Base-by-base conservation (phyloP, 2,329 filamentous ascomycete genomes). In the Colletotrichum filicis region DNA sequence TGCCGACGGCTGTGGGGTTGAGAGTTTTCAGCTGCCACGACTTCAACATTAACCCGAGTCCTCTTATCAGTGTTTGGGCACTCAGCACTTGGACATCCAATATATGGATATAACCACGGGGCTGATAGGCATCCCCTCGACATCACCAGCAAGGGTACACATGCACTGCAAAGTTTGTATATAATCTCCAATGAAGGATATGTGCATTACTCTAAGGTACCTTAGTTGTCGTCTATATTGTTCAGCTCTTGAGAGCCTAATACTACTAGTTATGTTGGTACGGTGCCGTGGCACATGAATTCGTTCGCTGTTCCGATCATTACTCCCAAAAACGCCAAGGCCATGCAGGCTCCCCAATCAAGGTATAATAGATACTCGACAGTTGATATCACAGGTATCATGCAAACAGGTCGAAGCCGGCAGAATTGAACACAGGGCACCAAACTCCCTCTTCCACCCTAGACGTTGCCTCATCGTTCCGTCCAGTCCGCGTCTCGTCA, bases 151-250 rank as follows among this genome's bases (percentile, higher is more conserved):
- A 28, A 6, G 7, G 28, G 28, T 7, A 28, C 28, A 7, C 28
- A 7, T 7, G 28, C 28, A 28, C 28, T 28, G 28, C 16, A n/a
- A 49, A 49, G 7, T 1, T n/a, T n/a, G 7, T 49, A 22, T 49
- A 9, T 52, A 5, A 30, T 42, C 7, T 63, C 58, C 52, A 55
- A 71, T 42, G n/a, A 66, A 67, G 60, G 64, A 62, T 72, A 69
- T 74, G 68, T 73, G 58, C 71, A 74, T 74, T 74, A 72, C 53
- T 74, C 68, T 72, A 74, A 63, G 61, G 66, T 61, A 55, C 60
- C 70, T 70, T 70, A 65, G 70, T 53, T 63, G 62, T 60, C 58
- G 46, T 72, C 67, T 74, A 74, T 72, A 59, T 74, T 58, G 61
- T 62, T 67, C 71, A 74, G 71, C 71, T 42, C 68, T 22, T n/a